Evolutionary conservation across 345 rosid genomes (phyloP).

Genomic region (Populus ilicifolia): DNA sequence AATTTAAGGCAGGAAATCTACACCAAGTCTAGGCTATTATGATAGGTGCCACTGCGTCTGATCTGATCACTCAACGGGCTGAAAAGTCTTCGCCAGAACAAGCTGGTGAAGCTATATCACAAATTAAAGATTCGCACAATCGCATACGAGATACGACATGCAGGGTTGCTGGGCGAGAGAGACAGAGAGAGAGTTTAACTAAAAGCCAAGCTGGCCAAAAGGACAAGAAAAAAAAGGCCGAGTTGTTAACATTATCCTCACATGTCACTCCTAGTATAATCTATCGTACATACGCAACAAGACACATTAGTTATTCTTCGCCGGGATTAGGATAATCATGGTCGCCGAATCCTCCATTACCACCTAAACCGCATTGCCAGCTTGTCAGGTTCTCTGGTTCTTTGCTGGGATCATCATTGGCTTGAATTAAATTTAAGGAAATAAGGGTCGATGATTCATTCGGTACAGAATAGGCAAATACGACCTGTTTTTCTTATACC

Average conservation of each 20-base stretch:
- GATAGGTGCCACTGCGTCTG: neutral
- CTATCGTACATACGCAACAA: neutral
- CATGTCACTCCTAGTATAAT: too few relatives aligned
- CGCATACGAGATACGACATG: neutral
- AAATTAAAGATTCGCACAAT: neutral
- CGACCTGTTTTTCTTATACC: neutral
- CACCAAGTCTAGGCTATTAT: neutral
- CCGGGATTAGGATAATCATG: neutral
- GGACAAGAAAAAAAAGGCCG: neutral
- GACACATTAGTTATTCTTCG: neutral
- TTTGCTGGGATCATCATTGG: slow-evolving; percentile 7
- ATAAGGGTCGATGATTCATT: neutral
- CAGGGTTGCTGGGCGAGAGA: neutral
- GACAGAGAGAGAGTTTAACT: neutral
- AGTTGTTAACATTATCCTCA: neutral
- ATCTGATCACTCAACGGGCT: neutral
- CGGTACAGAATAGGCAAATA: neutral
- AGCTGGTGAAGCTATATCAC: neutral
- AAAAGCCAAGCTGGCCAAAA: too few relatives aligned
- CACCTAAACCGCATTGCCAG: slow-evolving; percentile 1
- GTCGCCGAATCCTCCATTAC: neutral
- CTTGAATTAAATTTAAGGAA: neutral
- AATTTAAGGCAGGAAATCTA: neutral
- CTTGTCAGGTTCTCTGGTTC: neutral
- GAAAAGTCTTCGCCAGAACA: neutral